These are phyloP conservation scores for Uronychia setigera DNA, from an alignment of 73 alveolate genomes.

Conservation along the genomic window DNA sequence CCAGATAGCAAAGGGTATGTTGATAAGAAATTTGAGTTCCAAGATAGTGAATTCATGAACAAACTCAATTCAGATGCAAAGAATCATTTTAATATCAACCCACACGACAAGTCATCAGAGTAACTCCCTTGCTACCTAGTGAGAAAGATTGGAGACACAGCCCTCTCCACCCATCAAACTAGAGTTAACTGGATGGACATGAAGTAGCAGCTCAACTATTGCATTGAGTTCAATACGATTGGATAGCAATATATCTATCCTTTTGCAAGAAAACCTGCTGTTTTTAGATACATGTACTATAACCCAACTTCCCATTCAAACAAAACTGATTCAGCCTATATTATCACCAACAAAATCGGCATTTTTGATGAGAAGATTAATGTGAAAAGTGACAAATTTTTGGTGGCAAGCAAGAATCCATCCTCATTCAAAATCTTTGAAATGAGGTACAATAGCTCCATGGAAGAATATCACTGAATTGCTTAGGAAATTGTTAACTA, in stretches of 20 bases:
- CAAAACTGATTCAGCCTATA: conserved; percentile 22
- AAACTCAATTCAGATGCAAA: not conserved
- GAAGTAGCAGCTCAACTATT: not conserved
- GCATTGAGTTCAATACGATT: conserved; percentile 1
- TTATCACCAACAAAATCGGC: not conserved
- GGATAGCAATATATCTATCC: conserved; percentile 1
- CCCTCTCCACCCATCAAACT: not conserved
- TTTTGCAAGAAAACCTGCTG: not conserved
- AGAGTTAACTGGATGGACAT: not conserved
- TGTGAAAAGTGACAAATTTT: not conserved
- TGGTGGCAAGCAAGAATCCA: conserved; percentile 6
- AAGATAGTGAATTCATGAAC: not conserved
- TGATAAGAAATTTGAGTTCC: not conserved
- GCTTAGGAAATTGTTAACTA: conserved; percentile 24
- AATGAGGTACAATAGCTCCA: conserved; percentile 7
- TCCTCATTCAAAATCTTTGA: conserved; percentile 11
- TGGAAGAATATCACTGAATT: conserved; percentile 3
- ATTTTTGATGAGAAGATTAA: not conserved
- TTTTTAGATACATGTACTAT: not conserved
- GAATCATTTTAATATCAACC: not conserved
- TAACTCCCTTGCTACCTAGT: not conserved
- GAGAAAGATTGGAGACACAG: not conserved
- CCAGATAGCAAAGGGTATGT: not conserved
- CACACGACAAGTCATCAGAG: not conserved
- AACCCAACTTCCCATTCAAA: not conserved